Percentiles rank a stretch among this genome's conserved stretches.
Evolutionary conservation across 305 asterid genomes (phyloP).

Genomic region (Fraxinus ornus): DNA sequence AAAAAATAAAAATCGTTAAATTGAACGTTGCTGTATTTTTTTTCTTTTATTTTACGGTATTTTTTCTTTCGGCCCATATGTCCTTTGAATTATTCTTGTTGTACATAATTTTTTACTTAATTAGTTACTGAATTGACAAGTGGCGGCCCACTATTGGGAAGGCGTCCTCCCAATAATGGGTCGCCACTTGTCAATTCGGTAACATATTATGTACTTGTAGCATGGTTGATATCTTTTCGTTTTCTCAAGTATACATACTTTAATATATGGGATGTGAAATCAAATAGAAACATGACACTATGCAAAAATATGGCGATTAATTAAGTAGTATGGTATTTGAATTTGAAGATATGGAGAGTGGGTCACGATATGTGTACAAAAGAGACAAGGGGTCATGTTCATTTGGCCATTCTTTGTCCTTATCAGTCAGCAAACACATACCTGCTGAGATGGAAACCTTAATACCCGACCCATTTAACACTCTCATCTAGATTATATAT

Average conservation of each 20-base stretch:
- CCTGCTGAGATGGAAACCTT: constrained; percentile 4
- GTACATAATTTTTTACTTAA: too few relatives aligned
- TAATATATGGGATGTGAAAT: background rate
- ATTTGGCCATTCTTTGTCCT: constrained; percentile 10
- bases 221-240: background rate
- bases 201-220: too few relatives aligned
- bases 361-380: constrained; percentile 17
- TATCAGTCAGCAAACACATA: background rate
- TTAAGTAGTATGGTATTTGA: background rate
- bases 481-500: background rate
- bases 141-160: too few relatives aligned
- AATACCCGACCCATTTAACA: constrained; percentile 7
- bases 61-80: background rate
- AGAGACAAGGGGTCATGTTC: constrained; percentile 33
- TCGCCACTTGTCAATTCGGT: too few relatives aligned
- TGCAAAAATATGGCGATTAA: background rate
- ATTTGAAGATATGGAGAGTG: constrained; percentile 30
- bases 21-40: background rate
- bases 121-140: too few relatives aligned
- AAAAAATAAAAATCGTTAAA: background rate
- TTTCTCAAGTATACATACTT: background rate
- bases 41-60: background rate
- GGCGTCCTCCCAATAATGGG: too few relatives aligned
- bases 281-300: background rate
- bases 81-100: background rate